phyloP scores from a whole-genome alignment of 768 basidiomycete genomes.

The Macrolepiota dolichaula region DNA sequence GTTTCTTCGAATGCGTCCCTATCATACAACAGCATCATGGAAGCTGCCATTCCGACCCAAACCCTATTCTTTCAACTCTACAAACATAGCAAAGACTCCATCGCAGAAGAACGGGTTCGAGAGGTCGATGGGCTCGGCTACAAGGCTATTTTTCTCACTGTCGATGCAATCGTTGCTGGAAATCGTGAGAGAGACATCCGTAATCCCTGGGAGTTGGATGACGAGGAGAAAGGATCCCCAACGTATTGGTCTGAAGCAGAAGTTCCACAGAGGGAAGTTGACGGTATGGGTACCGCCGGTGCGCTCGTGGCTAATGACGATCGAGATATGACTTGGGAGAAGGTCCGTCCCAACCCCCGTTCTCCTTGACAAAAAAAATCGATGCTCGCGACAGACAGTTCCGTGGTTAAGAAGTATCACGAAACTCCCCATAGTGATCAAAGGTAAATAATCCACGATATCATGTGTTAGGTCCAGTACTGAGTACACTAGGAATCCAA shows the following conservation, averaged over 20 bases:
- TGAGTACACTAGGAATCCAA: slow-evolving; percentile 52
- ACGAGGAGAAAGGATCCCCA: slow-evolving; percentile 41
- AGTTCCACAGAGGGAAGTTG: slow-evolving; percentile 26
- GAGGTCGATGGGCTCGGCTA: slow-evolving; percentile 74
- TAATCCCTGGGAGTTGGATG: slow-evolving; percentile 56
- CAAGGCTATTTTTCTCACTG: slow-evolving; percentile 88
- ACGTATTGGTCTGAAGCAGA: slow-evolving; percentile 30
- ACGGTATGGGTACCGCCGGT: slow-evolving; percentile 62
- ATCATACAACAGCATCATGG: slow-evolving; percentile 60
- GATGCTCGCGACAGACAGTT: slow-evolving; percentile 47
- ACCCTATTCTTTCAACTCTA: slow-evolving; percentile 83
- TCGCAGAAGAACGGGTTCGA: slow-evolving; percentile 66
- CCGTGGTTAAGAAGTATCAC: slow-evolving; percentile 74
- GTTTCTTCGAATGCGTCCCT: slow-evolving; percentile 76
- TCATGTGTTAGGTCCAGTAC: background rate
- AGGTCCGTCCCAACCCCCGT: slow-evolving; percentile 30
- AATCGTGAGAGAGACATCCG: slow-evolving; percentile 77
- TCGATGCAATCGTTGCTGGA: slow-evolving; percentile 81
- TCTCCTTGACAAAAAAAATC: background rate
- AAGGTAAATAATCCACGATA: slow-evolving; percentile 41
- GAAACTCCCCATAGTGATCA: slow-evolving; percentile 68
- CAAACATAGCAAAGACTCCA: slow-evolving; percentile 66
- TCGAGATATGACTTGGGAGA: slow-evolving; percentile 75
- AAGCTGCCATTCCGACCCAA: slow-evolving; percentile 51
- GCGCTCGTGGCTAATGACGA: slow-evolving; percentile 66